Evolutionary conservation across 257 asterid genomes (phyloP), one percentile per base, ranked within the genome.

Genomic region (Thymus quinquecostatus): DNA sequence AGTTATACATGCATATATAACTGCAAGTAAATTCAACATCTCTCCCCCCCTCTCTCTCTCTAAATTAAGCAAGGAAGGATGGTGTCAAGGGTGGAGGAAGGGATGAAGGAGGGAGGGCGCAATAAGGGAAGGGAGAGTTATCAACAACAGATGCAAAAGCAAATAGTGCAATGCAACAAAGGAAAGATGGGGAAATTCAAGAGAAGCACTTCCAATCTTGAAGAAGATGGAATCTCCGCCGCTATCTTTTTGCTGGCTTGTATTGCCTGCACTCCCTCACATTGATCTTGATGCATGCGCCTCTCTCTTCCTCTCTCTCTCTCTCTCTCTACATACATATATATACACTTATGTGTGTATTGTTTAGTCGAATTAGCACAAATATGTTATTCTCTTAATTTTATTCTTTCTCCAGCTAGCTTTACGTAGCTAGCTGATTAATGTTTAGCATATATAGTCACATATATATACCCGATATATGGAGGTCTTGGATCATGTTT

Each of bases 181-280:
- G 92, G 89, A 2, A 87, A 81, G 65, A 41, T 48, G 14, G 73
- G 64, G 60, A 87, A 86, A 81, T 89, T 89, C 85, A 89, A 89
- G 83, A 86, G 91, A 75, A 87, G 95, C 79, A 79, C 71, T 3
- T 86, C 88, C n/a, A 80, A 61, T 83, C 78, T 81, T 51, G 86
- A 89, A 78, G 86, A 87, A 79, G 96, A 89, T 80, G 96, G 90
- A 34, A 68, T 82, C 77, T 89, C 96, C 76, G 82, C 90, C 62
- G 90, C 95, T 60, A 86, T 89, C 70, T 74, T 89, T 40, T 79
- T 87, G 63, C 85, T 89, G 0, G 96, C 96, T 77, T 89, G 95
- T 71, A 77, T 89, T 68, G 95, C 92, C 64, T 87, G 87, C 82
- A 70, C 84, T 2, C 84, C 89, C 13, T 66, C 81, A 14, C 4